Base-by-base conservation (phyloP, 2,329 filamentous ascomycete genomes). In the Lasiodiplodia theobromae region DNA sequence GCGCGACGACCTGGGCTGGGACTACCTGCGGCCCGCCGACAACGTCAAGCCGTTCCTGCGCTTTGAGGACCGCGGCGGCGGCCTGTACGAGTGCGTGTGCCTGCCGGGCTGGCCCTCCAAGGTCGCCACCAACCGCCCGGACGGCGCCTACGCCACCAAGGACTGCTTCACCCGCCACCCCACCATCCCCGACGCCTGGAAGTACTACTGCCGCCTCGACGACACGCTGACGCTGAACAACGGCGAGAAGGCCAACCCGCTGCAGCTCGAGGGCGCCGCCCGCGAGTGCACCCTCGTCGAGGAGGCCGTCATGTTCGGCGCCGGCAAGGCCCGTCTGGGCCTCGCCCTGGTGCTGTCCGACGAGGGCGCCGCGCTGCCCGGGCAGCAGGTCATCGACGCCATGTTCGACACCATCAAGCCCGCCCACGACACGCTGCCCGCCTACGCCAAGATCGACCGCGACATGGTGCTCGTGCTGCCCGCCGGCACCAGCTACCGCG, bases 221-320 rank as follows among this genome's bases (percentile, higher is more conserved):
- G 84, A 86, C 71, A 79, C 81, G 7, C 73, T 86, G n/a, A 81
- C 82, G 0, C 74, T 86, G 12, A 77, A 82, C 7, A 86, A 85
- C 66, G 84, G 84, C 14, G 84, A 86, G 73, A 86, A 86, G 68
- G 82, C 82, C 1, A 79, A 82, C n/a, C 83, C 84, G 0, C 75
- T 85, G 11, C 77, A 80, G 1, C 80, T 85, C 52, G 89, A 91
- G 74, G 83, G 85, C 4, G 79, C 82, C 0, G 84, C 89, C 5
- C 80, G 86, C 10, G 82, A 87, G 65, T 81, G 86, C 63, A 77
- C 80, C 2, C 76, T 84, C 0, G 86, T 90, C 0, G 79, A 83
- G 12, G 88, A 90, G 70, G 85, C 84, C 0, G 79, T 89, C 4
- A 83, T 88, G 1, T 89, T 89, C 70, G 88, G 88, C 0, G 82